Evolutionary conservation across 2,329 filamentous ascomycete species (phyloP).

Genomic region (Aspergillus persii): DNA sequence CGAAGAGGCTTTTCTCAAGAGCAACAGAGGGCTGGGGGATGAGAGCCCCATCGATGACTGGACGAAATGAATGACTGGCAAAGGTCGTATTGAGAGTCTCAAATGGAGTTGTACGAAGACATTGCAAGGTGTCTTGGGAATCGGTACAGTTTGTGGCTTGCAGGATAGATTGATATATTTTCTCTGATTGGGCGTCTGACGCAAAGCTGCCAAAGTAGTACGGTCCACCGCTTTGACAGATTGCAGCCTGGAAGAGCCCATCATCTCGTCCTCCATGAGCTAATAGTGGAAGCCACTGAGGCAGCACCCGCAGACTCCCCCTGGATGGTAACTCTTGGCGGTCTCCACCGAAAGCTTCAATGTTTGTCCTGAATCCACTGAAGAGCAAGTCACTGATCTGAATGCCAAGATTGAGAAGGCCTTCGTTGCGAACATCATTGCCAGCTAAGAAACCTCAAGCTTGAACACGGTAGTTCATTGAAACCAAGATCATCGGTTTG

Average conservation of each 20-base stretch:
- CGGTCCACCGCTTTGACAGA: constrained; percentile 15
- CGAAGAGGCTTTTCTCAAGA: constrained; percentile 5
- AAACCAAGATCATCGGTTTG: constrained; percentile 51
- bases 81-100: constrained; percentile 2
- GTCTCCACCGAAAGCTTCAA: constrained; percentile 16
- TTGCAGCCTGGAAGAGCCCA: constrained; percentile 21
- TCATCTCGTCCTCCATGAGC: constrained; percentile 24
- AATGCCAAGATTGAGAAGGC: constrained; percentile 30
- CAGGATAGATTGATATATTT: constrained; percentile 5
- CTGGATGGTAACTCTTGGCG: constrained; percentile 13
- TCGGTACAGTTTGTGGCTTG: constrained; percentile 7
- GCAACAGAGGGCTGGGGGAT: background rate
- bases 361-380: constrained; percentile 18
- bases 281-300: constrained; percentile 16
- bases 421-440: constrained; percentile 14
- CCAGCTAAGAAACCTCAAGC: constrained; percentile 52
- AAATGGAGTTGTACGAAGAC: constrained; percentile 7
- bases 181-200: constrained; percentile 1
- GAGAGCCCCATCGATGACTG: constrained; percentile 7
- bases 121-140: background rate
- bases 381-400: constrained; percentile 31
- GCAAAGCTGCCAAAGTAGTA: background rate
- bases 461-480: constrained; percentile 52
- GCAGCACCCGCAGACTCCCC: constrained; percentile 17
- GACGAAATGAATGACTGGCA: background rate